These are phyloP conservation scores for Protomyces lactucae-debilis DNA, from an alignment of 1,139 yeast species.

Conservation along the genomic window DNA sequence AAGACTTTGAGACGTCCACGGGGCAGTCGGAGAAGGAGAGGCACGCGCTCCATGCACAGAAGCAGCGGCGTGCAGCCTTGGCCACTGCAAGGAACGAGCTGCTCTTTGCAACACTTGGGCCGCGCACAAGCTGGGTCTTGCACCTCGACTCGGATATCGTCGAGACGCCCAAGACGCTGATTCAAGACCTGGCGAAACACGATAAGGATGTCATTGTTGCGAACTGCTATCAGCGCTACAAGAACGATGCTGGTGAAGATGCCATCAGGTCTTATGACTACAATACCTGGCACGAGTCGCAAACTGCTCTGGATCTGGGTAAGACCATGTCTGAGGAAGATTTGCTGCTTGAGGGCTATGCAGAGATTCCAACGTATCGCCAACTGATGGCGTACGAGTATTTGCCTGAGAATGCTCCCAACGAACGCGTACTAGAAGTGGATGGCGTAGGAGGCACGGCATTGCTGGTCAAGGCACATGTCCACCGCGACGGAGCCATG, in stretches of 20 bases:
- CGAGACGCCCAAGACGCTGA: slow-evolving; percentile 73
- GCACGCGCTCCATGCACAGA: slow-evolving; percentile 61
- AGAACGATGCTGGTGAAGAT: slow-evolving; percentile 48
- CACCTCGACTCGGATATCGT: slow-evolving; percentile 95
- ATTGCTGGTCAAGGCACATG: slow-evolving; percentile 89
- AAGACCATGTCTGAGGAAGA: slow-evolving; percentile 72
- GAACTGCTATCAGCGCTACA: slow-evolving; percentile 81
- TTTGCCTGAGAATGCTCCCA: slow-evolving; percentile 38
- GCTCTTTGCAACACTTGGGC: slow-evolving; percentile 81
- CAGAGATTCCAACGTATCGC: slow-evolving; percentile 88
- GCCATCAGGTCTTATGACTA: slow-evolving; percentile 86
- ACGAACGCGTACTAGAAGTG: slow-evolving; percentile 45
- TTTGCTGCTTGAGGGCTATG: slow-evolving; percentile 82
- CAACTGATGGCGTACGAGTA: slow-evolving; percentile 91
- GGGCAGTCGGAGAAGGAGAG: slow-evolving; percentile 52
- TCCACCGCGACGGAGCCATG: slow-evolving; percentile 98
- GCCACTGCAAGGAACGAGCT: slow-evolving; percentile 90
- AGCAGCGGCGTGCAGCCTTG: slow-evolving; percentile 83
- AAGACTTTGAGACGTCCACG: slow-evolving; percentile 64
- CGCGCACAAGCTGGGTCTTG: slow-evolving; percentile 86
- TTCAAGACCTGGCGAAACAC: slow-evolving; percentile 84
- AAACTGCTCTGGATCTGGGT: slow-evolving; percentile 74
- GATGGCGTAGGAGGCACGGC: slow-evolving; percentile 99
- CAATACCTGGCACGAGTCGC: slow-evolving; percentile 95
- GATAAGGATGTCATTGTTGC: slow-evolving; percentile 85